These are phyloP conservation scores for Waltiozyma sp. DNA, from an alignment of 1,139 yeast genomes.

Conservation along the genomic window DNA sequence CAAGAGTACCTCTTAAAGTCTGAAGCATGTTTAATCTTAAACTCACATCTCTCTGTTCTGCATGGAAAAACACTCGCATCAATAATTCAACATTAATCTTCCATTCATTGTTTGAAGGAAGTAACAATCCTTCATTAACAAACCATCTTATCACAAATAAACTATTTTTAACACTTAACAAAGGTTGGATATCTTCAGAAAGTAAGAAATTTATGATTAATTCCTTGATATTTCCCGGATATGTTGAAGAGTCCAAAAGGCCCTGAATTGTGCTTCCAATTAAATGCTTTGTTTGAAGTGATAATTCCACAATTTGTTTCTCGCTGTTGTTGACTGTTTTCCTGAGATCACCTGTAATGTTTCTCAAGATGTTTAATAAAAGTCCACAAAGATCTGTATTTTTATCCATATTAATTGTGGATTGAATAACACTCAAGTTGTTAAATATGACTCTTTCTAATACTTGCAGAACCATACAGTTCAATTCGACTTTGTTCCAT, in stretches of 20 bases:
- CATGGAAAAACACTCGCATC: not conserved
- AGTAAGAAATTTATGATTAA: not conserved
- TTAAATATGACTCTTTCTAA: constrained; percentile 7
- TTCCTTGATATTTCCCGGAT: constrained; percentile 22
- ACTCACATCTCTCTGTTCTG: constrained; percentile 21
- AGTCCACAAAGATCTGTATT: not conserved
- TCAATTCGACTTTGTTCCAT: constrained; percentile 25
- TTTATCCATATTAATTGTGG: not conserved
- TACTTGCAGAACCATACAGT: constrained; percentile 25
- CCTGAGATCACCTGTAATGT: not conserved
- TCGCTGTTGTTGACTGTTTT: not conserved
- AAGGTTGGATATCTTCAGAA: not conserved
- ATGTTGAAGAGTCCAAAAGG: constrained; percentile 25
- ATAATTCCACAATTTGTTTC: not conserved
- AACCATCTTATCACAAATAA: constrained; percentile 36
- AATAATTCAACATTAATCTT: constrained; percentile 26
- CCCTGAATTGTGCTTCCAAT: not conserved
- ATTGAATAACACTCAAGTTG: not conserved
- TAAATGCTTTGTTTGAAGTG: not conserved
- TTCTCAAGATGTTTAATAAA: not conserved
- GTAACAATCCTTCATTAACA: constrained; percentile 39
- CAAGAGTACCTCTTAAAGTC: constrained; percentile 33
- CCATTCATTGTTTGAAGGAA: constrained; percentile 42
- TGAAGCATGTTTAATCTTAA: constrained; percentile 29
- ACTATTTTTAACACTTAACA: constrained; percentile 19